phyloP scores from a whole-genome alignment of 805 yeast genomes.

The Schizosaccharomyces osmophilus region DNA sequence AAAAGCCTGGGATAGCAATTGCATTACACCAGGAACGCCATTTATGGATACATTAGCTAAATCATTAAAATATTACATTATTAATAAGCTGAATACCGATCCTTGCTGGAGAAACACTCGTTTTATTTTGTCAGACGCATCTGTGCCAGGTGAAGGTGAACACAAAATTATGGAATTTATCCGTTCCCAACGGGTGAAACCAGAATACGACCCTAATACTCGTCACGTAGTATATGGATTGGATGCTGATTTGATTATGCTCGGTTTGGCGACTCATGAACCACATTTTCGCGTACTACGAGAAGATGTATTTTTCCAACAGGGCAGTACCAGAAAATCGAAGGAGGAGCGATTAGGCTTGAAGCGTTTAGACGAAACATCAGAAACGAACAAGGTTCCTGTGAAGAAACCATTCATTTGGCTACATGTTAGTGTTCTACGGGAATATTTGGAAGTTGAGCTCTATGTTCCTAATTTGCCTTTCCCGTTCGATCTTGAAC shows the following conservation, averaged over 20 bases:
- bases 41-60: constrained; percentile 78
- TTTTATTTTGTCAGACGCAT: constrained; percentile 79
- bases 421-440: constrained; percentile 66
- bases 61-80: constrained; percentile 74
- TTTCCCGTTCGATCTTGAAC: constrained; percentile 62
- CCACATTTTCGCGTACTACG: constrained; percentile 84
- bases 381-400: constrained; percentile 9
- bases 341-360: constrained; percentile 13
- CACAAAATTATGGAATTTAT: constrained; percentile 94
- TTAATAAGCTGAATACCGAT: constrained; percentile 63
- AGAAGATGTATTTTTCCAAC: constrained; percentile 87
- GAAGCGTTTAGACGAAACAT: constrained; percentile 21
- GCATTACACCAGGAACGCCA: constrained; percentile 96
- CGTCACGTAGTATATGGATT: constrained; percentile 90
- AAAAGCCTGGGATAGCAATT: constrained; percentile 81
- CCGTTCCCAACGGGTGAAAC: constrained; percentile 67
- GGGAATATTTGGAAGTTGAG: constrained; percentile 76
- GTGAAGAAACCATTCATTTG: constrained; percentile 69
- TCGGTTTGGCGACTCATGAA: constrained; percentile 92
- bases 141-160: constrained; percentile 98
- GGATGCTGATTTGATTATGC: constrained; percentile 90
- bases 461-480: constrained; percentile 43
- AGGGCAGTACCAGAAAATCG: constrained; percentile 9
- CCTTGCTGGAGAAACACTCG: constrained; percentile 79
- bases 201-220: constrained; percentile 75